Conservation (phyloP, 2,329 filamentous ascomycete genomes). For the Chaetomiaceae sp. region DNA sequence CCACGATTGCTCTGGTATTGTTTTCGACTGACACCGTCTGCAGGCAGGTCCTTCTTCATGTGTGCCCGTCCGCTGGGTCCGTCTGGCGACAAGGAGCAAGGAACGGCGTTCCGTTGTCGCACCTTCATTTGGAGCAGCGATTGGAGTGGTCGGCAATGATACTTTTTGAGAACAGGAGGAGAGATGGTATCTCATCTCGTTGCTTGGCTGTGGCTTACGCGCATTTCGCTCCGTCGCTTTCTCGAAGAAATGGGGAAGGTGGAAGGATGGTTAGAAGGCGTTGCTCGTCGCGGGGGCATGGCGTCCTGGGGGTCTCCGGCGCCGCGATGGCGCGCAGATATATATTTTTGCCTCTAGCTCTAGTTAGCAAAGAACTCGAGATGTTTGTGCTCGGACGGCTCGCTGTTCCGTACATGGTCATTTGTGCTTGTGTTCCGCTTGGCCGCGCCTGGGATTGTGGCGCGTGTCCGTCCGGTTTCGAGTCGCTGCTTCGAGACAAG, state of each 20-base stretch:
- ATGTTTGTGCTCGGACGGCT: not conserved
- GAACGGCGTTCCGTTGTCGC: slow-evolving; percentile 79
- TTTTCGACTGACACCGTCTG: not conserved
- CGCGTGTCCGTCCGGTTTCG: not conserved
- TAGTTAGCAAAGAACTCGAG: not conserved
- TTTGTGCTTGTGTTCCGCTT: not conserved
- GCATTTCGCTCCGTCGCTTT: not conserved
- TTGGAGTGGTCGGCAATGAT: slow-evolving; percentile 39
- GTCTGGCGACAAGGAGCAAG: slow-evolving; percentile 76
- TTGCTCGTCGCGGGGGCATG: not conserved
- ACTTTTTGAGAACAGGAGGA: not conserved
- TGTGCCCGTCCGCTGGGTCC: slow-evolving; percentile 73
- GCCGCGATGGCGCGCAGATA: not conserved
- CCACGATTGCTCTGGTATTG: not conserved
- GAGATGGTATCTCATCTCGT: not conserved
- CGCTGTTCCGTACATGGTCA: not conserved
- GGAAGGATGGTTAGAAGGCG: too few species aligned
- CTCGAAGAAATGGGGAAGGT: not conserved
- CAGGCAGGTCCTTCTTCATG: slow-evolving; percentile 60
- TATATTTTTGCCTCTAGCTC: not conserved
- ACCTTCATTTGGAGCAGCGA: slow-evolving; percentile 74
- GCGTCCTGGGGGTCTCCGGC: not conserved
- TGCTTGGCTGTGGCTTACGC: not conserved
- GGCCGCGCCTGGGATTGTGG: not conserved
- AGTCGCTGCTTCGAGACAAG: not conserved